These are phyloP conservation scores for Dendrobium officinale DNA, from an alignment of 106 monocot species.

Conservation along the genomic window DNA sequence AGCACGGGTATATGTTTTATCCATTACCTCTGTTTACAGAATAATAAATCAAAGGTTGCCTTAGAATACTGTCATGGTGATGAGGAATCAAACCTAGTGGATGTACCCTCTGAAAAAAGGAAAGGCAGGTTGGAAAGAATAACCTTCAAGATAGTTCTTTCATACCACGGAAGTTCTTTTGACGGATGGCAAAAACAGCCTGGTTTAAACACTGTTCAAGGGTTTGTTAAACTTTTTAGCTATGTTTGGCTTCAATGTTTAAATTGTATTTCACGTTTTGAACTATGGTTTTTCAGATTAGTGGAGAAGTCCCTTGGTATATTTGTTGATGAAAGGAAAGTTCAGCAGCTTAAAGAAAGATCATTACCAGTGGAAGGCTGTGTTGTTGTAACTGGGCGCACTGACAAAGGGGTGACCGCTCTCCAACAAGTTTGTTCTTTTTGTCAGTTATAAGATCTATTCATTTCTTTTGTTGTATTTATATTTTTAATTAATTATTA, in stretches of 20 bases:
- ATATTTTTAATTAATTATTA: background rate
- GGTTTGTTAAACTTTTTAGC: constrained; percentile 27
- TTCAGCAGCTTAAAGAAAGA: constrained; percentile 50
- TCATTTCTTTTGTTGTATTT: background rate
- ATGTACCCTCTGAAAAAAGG: constrained; percentile 17
- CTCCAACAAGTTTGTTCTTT: constrained; percentile 99
- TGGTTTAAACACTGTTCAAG: constrained; percentile 84
- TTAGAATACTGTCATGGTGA: constrained; percentile 6
- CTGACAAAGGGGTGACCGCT: constrained; percentile 97
- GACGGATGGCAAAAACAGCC: constrained; percentile 99
- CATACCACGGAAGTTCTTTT: constrained; percentile 76
- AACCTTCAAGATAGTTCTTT: constrained; percentile 70
- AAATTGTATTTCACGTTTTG: background rate
- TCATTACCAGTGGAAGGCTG: constrained; percentile 76
- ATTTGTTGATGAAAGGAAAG: constrained; percentile 88
- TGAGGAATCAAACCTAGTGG: constrained; percentile 5
- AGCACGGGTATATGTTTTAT: background rate
- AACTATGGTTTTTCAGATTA: constrained; percentile 29
- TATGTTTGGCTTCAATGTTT: background rate
- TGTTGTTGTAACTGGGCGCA: constrained; percentile 78
- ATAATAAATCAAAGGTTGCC: background rate
- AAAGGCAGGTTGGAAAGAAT: constrained; percentile 70
- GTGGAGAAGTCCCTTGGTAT: constrained; percentile 71
- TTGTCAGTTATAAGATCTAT: constrained; percentile 51
- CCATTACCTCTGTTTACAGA: constrained; percentile 12